These are phyloP conservation scores for Penicillium antarcticum DNA, from an alignment of 495 filamentous ascomycete species.

Conservation along the genomic window DNA sequence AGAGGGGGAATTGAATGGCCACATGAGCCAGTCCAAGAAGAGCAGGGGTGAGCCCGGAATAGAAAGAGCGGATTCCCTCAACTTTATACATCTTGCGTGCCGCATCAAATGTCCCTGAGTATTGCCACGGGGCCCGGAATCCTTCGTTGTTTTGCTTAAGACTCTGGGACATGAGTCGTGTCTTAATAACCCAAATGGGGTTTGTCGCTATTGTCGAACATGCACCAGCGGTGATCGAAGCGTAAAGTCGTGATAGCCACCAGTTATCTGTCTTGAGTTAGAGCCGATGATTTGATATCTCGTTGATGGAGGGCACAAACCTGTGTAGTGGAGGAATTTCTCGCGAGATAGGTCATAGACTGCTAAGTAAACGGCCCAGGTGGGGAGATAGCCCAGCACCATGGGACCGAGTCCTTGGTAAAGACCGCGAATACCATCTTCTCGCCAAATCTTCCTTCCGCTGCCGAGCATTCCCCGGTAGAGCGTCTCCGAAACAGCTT, in stretches of 20 bases:
- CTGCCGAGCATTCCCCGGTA: conserved; percentile 89
- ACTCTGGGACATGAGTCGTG: conserved; percentile 89
- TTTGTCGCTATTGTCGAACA: conserved; percentile 96
- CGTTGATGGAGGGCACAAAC: conserved; percentile 42
- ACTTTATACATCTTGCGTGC: conserved; percentile 90
- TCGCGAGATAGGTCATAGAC: conserved; percentile 87
- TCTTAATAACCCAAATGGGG: conserved; percentile 99
- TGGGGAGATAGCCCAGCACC: conserved; percentile 91
- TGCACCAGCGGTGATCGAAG: conserved; percentile 84
- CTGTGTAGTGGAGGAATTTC: conserved; percentile 61
- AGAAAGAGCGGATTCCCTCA: conserved; percentile 88
- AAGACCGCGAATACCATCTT: conserved; percentile 87
- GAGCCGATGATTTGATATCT: background rate
- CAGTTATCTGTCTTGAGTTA: conserved; percentile 45
- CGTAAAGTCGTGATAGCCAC: conserved; percentile 62
- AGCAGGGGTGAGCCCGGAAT: conserved; percentile 90
- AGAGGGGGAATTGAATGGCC: conserved; percentile 94
- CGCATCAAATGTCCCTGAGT: conserved; percentile 80
- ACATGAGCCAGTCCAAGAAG: conserved; percentile 92
- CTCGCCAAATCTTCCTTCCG: conserved; percentile 73
- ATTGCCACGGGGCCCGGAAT: conserved; percentile 78
- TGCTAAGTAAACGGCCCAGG: conserved; percentile 96
- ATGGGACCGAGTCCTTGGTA: conserved; percentile 94
- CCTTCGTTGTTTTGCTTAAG: conserved; percentile 48
- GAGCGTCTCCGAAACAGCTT: conserved; percentile 46